Conservation (phyloP, 495 filamentous ascomycete species). For the Xylaria acuta region DNA sequence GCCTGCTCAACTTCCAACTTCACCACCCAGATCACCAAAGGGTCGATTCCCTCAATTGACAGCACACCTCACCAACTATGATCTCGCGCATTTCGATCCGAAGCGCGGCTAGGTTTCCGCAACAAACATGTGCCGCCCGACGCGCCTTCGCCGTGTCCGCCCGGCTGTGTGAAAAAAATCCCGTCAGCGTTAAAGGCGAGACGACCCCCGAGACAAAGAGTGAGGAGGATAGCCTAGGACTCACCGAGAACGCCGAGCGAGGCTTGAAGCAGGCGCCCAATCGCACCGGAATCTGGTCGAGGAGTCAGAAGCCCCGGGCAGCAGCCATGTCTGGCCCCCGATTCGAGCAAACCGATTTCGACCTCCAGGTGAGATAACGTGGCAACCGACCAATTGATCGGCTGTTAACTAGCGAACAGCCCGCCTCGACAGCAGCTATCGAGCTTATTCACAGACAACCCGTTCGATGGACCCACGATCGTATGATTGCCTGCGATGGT, state of each 20-base stretch:
- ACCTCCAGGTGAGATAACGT: conserved; percentile 74
- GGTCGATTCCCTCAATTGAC: conserved; percentile 56
- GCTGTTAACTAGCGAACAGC: conserved; percentile 56
- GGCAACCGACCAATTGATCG: conserved; percentile 23
- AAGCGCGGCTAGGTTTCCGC: conserved; percentile 34
- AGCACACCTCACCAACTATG: conserved; percentile 51
- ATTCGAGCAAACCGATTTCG: conserved; percentile 96
- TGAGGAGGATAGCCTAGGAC: conserved; percentile 56
- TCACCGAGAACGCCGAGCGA: conserved; percentile 65
- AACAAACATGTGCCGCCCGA: conserved; percentile 34
- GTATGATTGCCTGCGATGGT: conserved; percentile 86
- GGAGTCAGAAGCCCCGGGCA: conserved; percentile 78
- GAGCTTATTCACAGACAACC: conserved; percentile 96
- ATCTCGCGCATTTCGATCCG: conserved; percentile 51
- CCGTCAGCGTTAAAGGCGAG: conserved; percentile 65
- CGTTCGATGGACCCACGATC: conserved; percentile 85
- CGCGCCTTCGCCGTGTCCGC: conserved; percentile 47
- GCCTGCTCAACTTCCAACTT: conserved; percentile 35
- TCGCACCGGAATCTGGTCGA: conserved; percentile 77
- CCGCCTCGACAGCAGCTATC: conserved; percentile 85
- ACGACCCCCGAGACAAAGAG: conserved; percentile 51
- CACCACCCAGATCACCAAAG: conserved; percentile 42
- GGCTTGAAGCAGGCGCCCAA: conserved; percentile 85
- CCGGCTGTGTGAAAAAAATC: conserved; percentile 46
- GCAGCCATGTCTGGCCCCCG: conserved; percentile 89